Evolutionary conservation across 2,329 filamentous ascomycete species (phyloP).

Genomic region (Ascochyta koolunga): DNA sequence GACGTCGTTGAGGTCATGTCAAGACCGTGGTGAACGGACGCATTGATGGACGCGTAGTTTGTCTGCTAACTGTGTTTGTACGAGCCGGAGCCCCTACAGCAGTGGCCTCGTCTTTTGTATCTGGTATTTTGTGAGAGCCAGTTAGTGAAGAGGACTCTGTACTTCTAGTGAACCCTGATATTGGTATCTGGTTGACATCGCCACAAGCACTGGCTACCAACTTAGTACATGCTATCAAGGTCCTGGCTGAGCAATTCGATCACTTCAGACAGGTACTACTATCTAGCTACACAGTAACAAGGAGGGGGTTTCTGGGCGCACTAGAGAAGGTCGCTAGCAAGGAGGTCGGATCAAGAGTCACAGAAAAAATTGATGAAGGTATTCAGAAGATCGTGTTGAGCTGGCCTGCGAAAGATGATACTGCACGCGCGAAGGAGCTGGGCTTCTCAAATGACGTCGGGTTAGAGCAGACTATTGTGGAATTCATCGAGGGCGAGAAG

Average conservation of each 20-base stretch:
- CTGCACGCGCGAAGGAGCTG: constrained; percentile 59
- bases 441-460: constrained; percentile 58
- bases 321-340: constrained; percentile 61
- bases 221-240: constrained; percentile 57
- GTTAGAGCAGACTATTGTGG: constrained; percentile 42
- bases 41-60: constrained; percentile 63
- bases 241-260: constrained; percentile 58
- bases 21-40: no score
- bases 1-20: no score
- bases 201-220: constrained; percentile 62
- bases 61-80: constrained; percentile 68
- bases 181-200: constrained; percentile 64
- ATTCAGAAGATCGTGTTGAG: constrained; percentile 61
- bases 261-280: constrained; percentile 60
- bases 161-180: constrained; percentile 58
- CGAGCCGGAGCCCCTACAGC: constrained; percentile 66
- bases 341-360: constrained; percentile 57
- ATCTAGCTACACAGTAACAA: constrained; percentile 61
- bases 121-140: constrained; percentile 69
- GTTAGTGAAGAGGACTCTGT: constrained; percentile 60
- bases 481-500: no score
- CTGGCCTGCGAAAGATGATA: constrained; percentile 64
- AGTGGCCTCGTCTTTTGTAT: constrained; percentile 67
- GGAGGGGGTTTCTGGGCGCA: constrained; percentile 63
- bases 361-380: constrained; percentile 58